Evolutionary conservation across 768 basidiomycete species (phyloP).

Genomic region (Bullera alba): DNA sequence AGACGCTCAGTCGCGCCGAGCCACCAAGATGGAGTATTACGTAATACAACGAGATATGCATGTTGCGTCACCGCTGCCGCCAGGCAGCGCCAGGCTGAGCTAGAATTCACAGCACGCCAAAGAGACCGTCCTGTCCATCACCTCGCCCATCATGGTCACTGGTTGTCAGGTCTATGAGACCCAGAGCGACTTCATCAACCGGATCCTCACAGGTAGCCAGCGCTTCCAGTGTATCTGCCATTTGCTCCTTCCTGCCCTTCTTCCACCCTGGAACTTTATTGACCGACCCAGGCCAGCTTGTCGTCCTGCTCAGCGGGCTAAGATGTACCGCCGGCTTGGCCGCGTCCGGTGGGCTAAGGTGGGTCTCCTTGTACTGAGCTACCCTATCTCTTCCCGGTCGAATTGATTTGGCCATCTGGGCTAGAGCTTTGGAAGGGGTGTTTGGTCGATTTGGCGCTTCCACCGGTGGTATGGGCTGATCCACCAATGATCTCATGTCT

Average conservation of each 20-base stretch:
- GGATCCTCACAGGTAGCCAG: too few relatives aligned
- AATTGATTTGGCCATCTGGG: background rate
- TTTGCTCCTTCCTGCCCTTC: conserved; percentile 30
- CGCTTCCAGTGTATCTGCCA: conserved; percentile 38
- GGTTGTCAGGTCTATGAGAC: too few relatives aligned
- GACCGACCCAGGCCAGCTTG: background rate
- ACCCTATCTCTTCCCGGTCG: background rate
- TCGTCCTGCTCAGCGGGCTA: background rate
- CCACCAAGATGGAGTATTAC: too few relatives aligned
- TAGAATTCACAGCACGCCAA: too few relatives aligned
- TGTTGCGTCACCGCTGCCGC: too few relatives aligned
- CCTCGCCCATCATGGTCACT: too few relatives aligned
- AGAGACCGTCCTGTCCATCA: too few relatives aligned
- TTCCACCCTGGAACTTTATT: conserved; percentile 22
- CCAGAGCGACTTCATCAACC: too few relatives aligned
- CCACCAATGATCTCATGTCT: background rate
- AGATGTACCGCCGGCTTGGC: background rate
- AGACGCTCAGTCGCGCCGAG: too few relatives aligned
- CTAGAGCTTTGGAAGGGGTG: background rate
- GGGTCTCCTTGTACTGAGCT: background rate
- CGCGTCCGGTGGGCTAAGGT: background rate
- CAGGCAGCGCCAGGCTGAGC: too few relatives aligned
- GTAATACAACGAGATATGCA: too few relatives aligned
- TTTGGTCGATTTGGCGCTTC: background rate
- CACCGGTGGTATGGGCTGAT: background rate